Conservation (phyloP, 2,329 filamentous ascomycete genomes). For the Thielaviopsis musarum region DNA sequence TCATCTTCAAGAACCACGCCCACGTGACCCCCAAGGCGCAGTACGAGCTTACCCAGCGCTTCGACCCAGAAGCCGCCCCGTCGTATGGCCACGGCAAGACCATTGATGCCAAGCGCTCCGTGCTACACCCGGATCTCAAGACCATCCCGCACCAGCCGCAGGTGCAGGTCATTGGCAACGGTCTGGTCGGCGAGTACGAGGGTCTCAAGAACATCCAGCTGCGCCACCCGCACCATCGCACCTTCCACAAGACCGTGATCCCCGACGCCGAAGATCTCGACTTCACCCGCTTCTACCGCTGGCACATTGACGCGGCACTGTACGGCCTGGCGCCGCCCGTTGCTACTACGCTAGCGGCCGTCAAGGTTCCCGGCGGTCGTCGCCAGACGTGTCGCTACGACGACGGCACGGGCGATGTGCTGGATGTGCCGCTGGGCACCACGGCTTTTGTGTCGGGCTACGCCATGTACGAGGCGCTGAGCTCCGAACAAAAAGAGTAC, state of each 20-base stretch:
- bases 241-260: slow-evolving; percentile 52
- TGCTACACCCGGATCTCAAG: slow-evolving; percentile 65
- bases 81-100: slow-evolving; percentile 65
- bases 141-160: slow-evolving; percentile 67
- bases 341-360: slow-evolving; percentile 56
- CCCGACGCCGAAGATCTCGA: slow-evolving; percentile 33
- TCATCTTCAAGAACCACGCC: slow-evolving; percentile 53
- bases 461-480: slow-evolving; percentile 51
- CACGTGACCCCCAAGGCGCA: slow-evolving; percentile 51
- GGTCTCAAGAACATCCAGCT: slow-evolving; percentile 51
- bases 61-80: slow-evolving; percentile 47
- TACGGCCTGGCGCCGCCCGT: slow-evolving; percentile 60
- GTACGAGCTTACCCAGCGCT: slow-evolving; percentile 55
- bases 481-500: slow-evolving; percentile 48
- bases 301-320: slow-evolving; percentile 67
- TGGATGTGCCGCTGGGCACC: slow-evolving; percentile 55
- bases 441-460: slow-evolving; percentile 61
- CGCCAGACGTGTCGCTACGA: slow-evolving; percentile 56
- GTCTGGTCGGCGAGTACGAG: slow-evolving; percentile 51
- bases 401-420: slow-evolving; percentile 47
- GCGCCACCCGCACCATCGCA: slow-evolving; percentile 60
- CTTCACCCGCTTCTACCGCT: slow-evolving; percentile 49
- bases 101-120: slow-evolving; percentile 42
- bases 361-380: slow-evolving; percentile 51
- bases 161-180: slow-evolving; percentile 67